Conservation (phyloP, 768 basidiomycete species). For the Leccinum ochraceum region DNA sequence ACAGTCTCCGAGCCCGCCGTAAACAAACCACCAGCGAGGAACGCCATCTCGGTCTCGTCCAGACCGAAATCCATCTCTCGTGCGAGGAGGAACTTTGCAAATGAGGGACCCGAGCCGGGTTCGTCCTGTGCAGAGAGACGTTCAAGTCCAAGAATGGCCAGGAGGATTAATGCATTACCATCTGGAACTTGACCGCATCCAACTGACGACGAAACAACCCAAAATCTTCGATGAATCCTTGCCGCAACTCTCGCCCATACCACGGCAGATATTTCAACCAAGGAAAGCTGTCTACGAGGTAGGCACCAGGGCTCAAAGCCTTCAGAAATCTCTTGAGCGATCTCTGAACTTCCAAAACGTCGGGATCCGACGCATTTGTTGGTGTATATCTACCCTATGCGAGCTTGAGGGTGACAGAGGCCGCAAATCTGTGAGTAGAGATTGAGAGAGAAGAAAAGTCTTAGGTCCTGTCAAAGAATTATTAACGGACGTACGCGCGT, state of each 20-base stretch:
- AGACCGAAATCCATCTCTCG: slow-evolving; percentile 52
- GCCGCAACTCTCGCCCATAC: slow-evolving; percentile 52
- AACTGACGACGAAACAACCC: slow-evolving; percentile 49
- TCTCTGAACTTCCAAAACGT: slow-evolving; percentile 20
- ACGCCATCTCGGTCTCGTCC: slow-evolving; percentile 52
- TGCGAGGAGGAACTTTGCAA: slow-evolving; percentile 54
- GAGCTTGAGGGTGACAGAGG: slow-evolving; percentile 16
- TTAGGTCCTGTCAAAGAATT: slow-evolving; percentile 31
- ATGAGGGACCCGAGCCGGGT: slow-evolving; percentile 39
- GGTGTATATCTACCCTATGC: slow-evolving; percentile 24
- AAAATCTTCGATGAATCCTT: slow-evolving; percentile 51
- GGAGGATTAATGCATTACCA: slow-evolving; percentile 34
- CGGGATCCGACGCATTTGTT: slow-evolving; percentile 16
- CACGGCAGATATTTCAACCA: slow-evolving; percentile 50
- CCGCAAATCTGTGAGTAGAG: slow-evolving; percentile 14
- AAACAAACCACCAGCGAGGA: slow-evolving; percentile 60
- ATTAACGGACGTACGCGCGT: slow-evolving; percentile 38
- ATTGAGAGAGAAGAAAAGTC: not conserved
- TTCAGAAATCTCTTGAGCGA: slow-evolving; percentile 21
- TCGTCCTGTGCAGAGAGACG: slow-evolving; percentile 12
- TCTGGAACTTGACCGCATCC: slow-evolving; percentile 40
- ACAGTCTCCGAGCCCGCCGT: slow-evolving; percentile 57
- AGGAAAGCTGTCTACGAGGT: slow-evolving; percentile 36
- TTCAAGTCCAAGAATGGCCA: not conserved
- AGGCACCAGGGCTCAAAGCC: slow-evolving; percentile 32